Evolutionary conservation across 768 basidiomycete species (phyloP), one percentile per base, ranked within the genome.

Genomic region (Russula compacta): DNA sequence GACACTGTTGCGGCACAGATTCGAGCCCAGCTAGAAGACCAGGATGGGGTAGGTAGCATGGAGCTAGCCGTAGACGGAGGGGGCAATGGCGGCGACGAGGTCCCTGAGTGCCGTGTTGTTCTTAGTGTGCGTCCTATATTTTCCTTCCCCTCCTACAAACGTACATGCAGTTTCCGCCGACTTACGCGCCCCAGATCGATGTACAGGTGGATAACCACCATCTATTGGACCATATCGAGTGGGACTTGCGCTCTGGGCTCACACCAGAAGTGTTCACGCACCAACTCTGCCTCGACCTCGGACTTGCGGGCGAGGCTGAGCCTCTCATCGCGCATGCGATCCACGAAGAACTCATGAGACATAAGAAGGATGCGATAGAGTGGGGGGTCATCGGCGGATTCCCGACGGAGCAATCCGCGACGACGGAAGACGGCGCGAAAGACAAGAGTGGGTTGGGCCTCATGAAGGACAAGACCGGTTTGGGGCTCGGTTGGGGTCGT

Each of bases 151-250:
- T 12, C 9, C 3, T 6, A 10, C 32, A 19, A 6, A 38, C 35
- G 48, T 61, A 14, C 43, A 2, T n/a, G 46, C 63, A 3, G 52
- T 67, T 33, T 55, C 53, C 59, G 40, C 65, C 40, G 33, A 61
- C 43, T 54, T 7, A 43, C 24, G n/a, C 43, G 44, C n/a, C 36
- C 19, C 72, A 97, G 92, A 92, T 99, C 70, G 97, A 99, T 74
- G 92, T 98, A 29, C 97, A 99, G 72, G 88, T 99, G 69, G 91
- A 87, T 24, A 89, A 87, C 50, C 80, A 93, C 70, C 92, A 95
- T 72, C 79, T 99, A 1, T 78, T 89, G 59, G 97, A 99, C 74
- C 90, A 94, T 69, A 93, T 99, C 66, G 97, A 99, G 73, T 99
- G 95, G 95, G 95, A 99, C 73, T 81, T 98, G n/a, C 82, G 90